Conservation (phyloP, 345 rosid species). For the Brassica nigra region DNA sequence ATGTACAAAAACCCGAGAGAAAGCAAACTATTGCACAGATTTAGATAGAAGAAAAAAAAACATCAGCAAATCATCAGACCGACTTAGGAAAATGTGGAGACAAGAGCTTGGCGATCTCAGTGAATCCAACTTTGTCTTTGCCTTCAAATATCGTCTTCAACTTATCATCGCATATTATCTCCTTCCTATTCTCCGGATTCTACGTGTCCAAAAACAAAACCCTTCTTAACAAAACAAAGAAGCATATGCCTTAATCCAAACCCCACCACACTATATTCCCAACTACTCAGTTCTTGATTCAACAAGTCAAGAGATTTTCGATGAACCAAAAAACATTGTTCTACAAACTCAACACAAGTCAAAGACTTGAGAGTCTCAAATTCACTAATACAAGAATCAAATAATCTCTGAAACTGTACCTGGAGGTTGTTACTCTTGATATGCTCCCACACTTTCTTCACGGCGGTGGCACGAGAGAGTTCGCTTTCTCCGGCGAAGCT, state of each 20-base stretch:
- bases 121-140: slow-evolving; percentile 65
- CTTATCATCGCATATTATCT: slow-evolving; percentile 77
- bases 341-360: neutral
- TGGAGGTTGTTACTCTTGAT: slow-evolving; percentile 53
- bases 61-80: slow-evolving; percentile 29
- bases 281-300: neutral
- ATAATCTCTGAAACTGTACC: slow-evolving; percentile 35
- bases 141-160: slow-evolving; percentile 69
- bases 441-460: slow-evolving; percentile 55
- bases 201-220: slow-evolving; percentile 32
- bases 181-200: slow-evolving; percentile 69
- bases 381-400: neutral
- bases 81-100: slow-evolving; percentile 66
- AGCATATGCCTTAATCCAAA: neutral
- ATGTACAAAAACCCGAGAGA: slow-evolving; percentile 6
- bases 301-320: neutral
- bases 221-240: neutral
- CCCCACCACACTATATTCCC: neutral
- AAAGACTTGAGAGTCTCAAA: neutral
- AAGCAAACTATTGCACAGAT: neutral
- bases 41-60: neutral
- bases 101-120: slow-evolving; percentile 73
- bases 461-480: slow-evolving; percentile 48
- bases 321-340: neutral
- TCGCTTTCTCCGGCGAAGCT: slow-evolving; percentile 48